These are phyloP conservation scores for Chiua virens DNA, from an alignment of 768 basidiomycete species.

Conservation along the genomic window DNA sequence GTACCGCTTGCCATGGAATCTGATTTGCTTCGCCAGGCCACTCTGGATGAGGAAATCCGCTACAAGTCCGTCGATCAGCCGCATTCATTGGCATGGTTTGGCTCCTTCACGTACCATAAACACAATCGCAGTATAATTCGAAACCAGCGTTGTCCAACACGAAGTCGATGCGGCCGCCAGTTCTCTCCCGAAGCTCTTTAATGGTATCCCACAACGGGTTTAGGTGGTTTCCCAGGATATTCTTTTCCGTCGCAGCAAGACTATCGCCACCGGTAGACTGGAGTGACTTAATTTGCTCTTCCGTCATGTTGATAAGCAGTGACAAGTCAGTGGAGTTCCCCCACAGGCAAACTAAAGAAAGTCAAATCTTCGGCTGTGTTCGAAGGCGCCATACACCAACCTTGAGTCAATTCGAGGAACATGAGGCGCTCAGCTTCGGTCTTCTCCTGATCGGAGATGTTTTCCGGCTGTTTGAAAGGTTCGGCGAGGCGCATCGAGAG, in stretches of 20 bases:
- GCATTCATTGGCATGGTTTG: neutral
- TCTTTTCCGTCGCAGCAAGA: conserved; percentile 93
- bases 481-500: conserved; percentile 89
- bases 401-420: conserved; percentile 93
- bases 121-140: conserved; percentile 85
- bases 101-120: conserved; percentile 60
- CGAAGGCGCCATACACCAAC: conserved; percentile 37
- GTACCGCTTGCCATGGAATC: conserved; percentile 95
- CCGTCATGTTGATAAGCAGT: conserved; percentile 94
- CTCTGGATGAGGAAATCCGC: conserved; percentile 94
- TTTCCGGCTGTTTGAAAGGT: conserved; percentile 65
- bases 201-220: conserved; percentile 71
- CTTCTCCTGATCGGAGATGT: conserved; percentile 51
- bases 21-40: conserved; percentile 79
- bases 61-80: conserved; percentile 26
- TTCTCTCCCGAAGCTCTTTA: conserved; percentile 64
- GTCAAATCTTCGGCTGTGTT: neutral
- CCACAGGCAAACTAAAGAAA: conserved; percentile 82
- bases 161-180: conserved; percentile 77
- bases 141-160: conserved; percentile 83
- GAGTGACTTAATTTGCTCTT: conserved; percentile 95
- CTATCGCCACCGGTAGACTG: conserved; percentile 96
- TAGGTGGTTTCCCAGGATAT: conserved; percentile 88
- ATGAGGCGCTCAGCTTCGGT: conserved; percentile 74
- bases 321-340: conserved; percentile 97